Evolutionary conservation across 192 early-diverging fungal genomes (phyloP), one percentile per base, ranked within the genome.

Genomic region (Chytriomyces sp.): DNA sequence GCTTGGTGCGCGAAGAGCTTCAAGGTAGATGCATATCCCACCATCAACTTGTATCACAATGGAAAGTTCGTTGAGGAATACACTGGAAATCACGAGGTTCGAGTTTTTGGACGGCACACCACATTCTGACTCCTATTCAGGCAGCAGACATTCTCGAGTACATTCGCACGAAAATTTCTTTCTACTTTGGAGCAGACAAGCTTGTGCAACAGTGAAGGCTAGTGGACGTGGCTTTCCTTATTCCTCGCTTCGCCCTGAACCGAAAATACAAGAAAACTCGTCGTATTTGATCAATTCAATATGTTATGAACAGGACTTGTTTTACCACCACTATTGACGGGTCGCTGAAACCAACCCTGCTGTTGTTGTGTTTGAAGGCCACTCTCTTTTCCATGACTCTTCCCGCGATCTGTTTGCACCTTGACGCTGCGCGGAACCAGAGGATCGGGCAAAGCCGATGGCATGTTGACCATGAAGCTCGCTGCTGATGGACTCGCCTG

Each of bases 31-130:
- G 59, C 72, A 4, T 79, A 65, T 64, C 78, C 78, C 14, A 76
- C 78, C 8, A 22, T 79, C 39, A 59, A 75, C 40, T 53, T 79
- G 37, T 79, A 77, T 64, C 67, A 75, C 69, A 64, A 72, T 30
- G 78, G 78, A 25, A 64, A 59, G 30, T 31, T 76, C 39, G 39
- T 74, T 33, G 78, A 79, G 53, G 78, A 79, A 40, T 79, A 76
- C 69, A 57, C 56, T 31, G 78, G 74, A 32, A 75, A 77, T 6
- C 78, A 72, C 33, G 61, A 79, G 39, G 59, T 61, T 12, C 33
- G 37, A 37, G 22, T n/a, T n/a, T n/a, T n/a, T n/a, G n/a, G n/a
- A n/a, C n/a, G n/a, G n/a, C n/a, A n/a, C n/a, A n/a, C n/a, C n/a
- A n/a, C n/a, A n/a, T n/a, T n/a, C n/a, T n/a, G n/a, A n/a, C n/a